Percentiles rank a stretch among this genome's conserved stretches.
These are phyloP conservation scores for Trichoderma guizhouense DNA, from an alignment of 2,329 filamentous ascomycete genomes.

Conservation along the genomic window DNA sequence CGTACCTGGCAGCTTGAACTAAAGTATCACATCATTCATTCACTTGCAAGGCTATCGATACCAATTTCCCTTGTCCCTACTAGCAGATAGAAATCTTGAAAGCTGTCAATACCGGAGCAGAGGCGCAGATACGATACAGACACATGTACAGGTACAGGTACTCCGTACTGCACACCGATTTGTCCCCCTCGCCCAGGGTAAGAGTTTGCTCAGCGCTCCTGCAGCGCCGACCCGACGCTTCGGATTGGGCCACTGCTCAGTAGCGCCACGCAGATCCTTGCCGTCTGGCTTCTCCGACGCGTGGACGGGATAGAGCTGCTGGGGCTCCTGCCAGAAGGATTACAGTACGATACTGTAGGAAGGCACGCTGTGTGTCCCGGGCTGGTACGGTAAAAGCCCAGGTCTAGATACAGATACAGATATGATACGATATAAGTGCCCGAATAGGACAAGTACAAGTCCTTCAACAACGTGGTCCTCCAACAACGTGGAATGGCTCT, in stretches of 20 bases:
- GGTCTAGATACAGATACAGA: background rate
- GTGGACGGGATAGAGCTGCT: background rate
- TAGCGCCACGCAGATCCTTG: constrained; percentile 11
- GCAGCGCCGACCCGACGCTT: constrained; percentile 14
- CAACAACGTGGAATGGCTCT: background rate
- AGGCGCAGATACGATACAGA: background rate
- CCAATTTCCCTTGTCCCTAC: no score
- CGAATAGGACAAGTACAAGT: background rate
- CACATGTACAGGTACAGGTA: background rate
- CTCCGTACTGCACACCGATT: background rate
- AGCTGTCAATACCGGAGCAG: background rate
- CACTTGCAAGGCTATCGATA: background rate
- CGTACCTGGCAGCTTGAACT: background rate
- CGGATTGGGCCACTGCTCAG: constrained; percentile 13
- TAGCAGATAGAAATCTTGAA: background rate
- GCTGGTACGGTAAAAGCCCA: background rate
- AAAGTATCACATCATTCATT: background rate
- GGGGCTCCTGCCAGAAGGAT: background rate
- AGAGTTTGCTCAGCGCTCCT: background rate
- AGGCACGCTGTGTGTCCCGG: background rate
- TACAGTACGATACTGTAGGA: background rate
- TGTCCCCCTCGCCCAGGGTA: background rate
- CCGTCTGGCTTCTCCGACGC: constrained; percentile 5
- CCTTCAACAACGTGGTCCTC: background rate
- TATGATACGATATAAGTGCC: background rate